phyloP scores from a whole-genome alignment of 1,284 basidiomycete species.

The Prillingera fragicola region DNA sequence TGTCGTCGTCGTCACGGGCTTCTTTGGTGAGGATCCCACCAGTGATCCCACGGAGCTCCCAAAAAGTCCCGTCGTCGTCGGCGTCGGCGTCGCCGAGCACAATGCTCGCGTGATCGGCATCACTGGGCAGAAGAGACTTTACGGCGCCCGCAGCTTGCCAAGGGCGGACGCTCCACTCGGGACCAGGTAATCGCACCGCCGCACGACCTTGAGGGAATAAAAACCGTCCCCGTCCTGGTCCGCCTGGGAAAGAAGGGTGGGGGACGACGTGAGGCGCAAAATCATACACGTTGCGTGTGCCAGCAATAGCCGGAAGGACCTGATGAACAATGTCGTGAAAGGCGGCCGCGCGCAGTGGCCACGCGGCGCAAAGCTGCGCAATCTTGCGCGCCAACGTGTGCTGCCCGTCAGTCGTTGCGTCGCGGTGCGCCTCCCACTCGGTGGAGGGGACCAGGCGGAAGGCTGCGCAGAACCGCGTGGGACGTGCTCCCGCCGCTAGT shows the following conservation, averaged over 20 bases:
- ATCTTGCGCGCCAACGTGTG: slow-evolving; percentile 25
- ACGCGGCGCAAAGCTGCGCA: slow-evolving; percentile 12
- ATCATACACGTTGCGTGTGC: slow-evolving; percentile 26
- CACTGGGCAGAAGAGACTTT: slow-evolving; percentile 27
- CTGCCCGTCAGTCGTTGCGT: slow-evolving; percentile 16
- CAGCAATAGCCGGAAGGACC: slow-evolving; percentile 23
- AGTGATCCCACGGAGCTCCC: slow-evolving; percentile 21
- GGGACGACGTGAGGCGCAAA: slow-evolving; percentile 28
- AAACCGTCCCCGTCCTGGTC: no score
- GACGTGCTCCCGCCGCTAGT: slow-evolving; percentile 10
- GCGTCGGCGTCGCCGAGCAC: no score
- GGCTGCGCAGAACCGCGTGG: slow-evolving; percentile 19
- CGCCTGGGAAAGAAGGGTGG: slow-evolving; percentile 1
- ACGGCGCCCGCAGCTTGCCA: slow-evolving; percentile 32
- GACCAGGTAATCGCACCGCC: slow-evolving; percentile 23
- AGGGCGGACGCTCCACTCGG: slow-evolving; percentile 29
- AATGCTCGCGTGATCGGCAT: slow-evolving; percentile 9
- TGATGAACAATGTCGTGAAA: slow-evolving; percentile 34
- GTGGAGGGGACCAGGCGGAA: slow-evolving; percentile 22
- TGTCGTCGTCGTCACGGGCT: slow-evolving; percentile 25
- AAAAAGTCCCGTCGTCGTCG: slow-evolving; percentile 15
- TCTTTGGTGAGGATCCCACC: slow-evolving; percentile 24
- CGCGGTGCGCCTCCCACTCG: slow-evolving; percentile 27
- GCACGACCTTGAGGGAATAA: slow-evolving; percentile 12
- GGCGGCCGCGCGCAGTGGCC: slow-evolving; percentile 6